Percentiles rank a stretch among this genome's conserved stretches.
Evolutionary conservation across 2,329 filamentous ascomycete genomes (phyloP).

Genomic region (Pyricularia pennisetigena): DNA sequence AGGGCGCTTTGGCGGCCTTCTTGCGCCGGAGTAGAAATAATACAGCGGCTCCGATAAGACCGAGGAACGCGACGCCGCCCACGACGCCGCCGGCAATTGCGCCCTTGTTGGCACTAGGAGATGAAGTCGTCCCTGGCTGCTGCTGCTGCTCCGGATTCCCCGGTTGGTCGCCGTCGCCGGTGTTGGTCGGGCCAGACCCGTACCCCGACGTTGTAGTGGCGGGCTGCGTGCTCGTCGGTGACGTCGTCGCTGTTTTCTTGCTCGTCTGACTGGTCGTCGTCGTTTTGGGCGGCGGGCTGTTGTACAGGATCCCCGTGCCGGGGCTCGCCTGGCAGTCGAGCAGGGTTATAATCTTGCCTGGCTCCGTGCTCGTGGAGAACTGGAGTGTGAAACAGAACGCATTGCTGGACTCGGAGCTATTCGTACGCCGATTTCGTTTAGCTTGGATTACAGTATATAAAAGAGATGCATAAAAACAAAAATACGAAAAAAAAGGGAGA

Average conservation of each 20-base stretch:
- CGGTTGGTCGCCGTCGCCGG: not conserved
- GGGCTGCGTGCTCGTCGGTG: not conserved
- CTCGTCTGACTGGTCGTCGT: not conserved
- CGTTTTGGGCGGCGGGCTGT: not conserved
- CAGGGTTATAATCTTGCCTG: not conserved
- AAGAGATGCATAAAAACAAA: too few relatives aligned
- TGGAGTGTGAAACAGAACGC: not conserved
- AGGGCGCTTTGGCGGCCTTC: not conserved
- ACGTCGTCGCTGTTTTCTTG: not conserved
- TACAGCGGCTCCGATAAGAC: slow-evolving; percentile 13
- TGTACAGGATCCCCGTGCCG: not conserved
- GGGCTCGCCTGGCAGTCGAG: not conserved
- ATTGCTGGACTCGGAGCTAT: not conserved
- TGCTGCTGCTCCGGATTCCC: not conserved
- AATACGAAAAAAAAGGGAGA: too few relatives aligned
- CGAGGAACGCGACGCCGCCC: slow-evolving; percentile 8
- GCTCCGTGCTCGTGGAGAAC: not conserved
- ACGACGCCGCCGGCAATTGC: slow-evolving; percentile 16
- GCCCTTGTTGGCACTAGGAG: slow-evolving; percentile 10
- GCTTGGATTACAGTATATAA: not conserved
- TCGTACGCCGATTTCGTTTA: not conserved
- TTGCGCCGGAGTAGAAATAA: slow-evolving; percentile 13
- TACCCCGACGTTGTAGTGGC: not conserved
- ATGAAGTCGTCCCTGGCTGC: not conserved
- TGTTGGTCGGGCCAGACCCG: not conserved